phyloP scores from a whole-genome alignment of 768 basidiomycete species.

The Collybiopsis confluens region DNA sequence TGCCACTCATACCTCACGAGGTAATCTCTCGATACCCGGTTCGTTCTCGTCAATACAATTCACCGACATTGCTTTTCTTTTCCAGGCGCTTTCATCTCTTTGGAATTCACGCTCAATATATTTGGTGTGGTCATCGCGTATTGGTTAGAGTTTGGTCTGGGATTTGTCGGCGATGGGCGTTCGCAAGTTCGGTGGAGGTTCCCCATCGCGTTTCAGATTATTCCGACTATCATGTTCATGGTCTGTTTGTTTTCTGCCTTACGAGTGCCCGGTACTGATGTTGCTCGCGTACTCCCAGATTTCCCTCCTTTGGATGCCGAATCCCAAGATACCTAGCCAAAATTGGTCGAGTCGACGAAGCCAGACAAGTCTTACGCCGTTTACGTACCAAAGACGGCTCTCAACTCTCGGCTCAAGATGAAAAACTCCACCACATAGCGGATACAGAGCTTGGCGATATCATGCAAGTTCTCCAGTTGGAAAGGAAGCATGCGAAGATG shows the following conservation, averaged over 20 bases:
- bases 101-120: conserved; percentile 37
- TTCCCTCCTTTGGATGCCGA: conserved; percentile 35
- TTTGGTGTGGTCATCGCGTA: conserved; percentile 42
- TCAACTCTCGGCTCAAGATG: conserved; percentile 7
- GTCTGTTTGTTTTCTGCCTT: conserved; percentile 14
- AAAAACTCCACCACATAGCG: conserved; percentile 16
- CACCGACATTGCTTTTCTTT: too few relatives aligned
- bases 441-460: conserved; percentile 33
- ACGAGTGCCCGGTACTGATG: not conserved
- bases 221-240: conserved; percentile 36
- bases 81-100: conserved; percentile 38
- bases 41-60: not conserved
- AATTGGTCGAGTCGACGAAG: conserved; percentile 33
- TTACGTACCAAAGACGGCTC: conserved; percentile 23
- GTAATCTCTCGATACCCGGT: conserved; percentile 13
- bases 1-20: conserved; percentile 38
- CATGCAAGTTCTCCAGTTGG: conserved; percentile 31
- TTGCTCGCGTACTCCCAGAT: conserved; percentile 6
- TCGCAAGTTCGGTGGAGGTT: conserved; percentile 35
- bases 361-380: conserved; percentile 29
- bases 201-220: conserved; percentile 41
- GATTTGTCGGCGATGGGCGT: conserved; percentile 37
- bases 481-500: conserved; percentile 33
- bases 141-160: conserved; percentile 42
- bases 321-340: conserved; percentile 35